Evolutionary conservation across 1,139 yeast genomes (phyloP).

Genomic region (Zygosaccharomyces pseudobailii): DNA sequence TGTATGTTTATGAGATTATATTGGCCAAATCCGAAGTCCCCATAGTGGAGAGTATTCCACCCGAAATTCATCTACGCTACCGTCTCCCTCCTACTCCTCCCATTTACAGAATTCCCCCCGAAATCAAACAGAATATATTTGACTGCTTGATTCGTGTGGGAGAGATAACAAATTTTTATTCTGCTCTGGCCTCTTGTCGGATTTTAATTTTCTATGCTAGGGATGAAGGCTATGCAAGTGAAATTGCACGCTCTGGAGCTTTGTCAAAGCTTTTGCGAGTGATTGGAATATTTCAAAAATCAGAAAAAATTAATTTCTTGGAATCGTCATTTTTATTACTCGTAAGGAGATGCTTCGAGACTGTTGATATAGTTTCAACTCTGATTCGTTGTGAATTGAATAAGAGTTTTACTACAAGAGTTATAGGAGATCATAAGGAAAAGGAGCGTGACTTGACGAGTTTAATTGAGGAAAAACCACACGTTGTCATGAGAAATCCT

Average conservation of each 20-base stretch:
- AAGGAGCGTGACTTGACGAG: conserved; percentile 46
- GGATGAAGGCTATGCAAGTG: conserved; percentile 38
- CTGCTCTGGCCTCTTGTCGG: conserved; percentile 50
- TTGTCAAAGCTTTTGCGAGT: conserved; percentile 35
- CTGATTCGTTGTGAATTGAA: conserved; percentile 48
- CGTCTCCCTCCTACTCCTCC: conserved; percentile 21
- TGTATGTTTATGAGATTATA: conserved; percentile 47
- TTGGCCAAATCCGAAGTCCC: conserved; percentile 46
- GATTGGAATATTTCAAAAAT: conserved; percentile 32
- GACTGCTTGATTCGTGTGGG: conserved; percentile 40
- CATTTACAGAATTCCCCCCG: conserved; percentile 34
- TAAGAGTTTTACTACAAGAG: conserved; percentile 37
- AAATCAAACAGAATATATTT: conserved; percentile 39
- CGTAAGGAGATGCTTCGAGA: conserved; percentile 68
- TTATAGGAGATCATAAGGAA: conserved; percentile 28
- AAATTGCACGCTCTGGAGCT: conserved; percentile 44
- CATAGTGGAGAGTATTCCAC: conserved; percentile 25
- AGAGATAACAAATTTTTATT: conserved; percentile 40
- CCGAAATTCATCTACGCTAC: conserved; percentile 25
- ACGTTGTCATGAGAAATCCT: conserved; percentile 58
- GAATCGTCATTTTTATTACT: conserved; percentile 44
- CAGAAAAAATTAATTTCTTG: conserved; percentile 30
- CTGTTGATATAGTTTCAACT: conserved; percentile 44
- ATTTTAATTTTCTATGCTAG: conserved; percentile 51
- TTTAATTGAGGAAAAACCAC: conserved; percentile 51